Conservation (phyloP, 441 rosid genomes). For the Cnidoscolus chayamansa region DNA sequence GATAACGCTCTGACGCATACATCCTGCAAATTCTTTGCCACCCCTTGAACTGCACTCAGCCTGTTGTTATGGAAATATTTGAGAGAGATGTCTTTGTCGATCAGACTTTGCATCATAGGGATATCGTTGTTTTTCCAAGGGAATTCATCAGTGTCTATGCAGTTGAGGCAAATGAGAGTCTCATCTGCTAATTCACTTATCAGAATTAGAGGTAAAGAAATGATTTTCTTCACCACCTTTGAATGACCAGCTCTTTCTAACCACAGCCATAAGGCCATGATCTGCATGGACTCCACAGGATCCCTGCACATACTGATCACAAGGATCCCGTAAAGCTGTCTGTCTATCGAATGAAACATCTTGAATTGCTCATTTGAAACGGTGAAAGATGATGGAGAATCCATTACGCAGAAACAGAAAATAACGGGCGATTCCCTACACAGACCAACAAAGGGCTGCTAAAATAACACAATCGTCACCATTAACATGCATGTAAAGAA, state of each 20-base stretch:
- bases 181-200: conserved; percentile 47
- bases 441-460: not conserved
- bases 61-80: conserved; percentile 26
- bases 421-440: not conserved
- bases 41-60: conserved; percentile 25
- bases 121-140: conserved; percentile 19
- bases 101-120: conserved; percentile 31
- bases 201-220: conserved; percentile 34
- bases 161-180: conserved; percentile 35
- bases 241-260: conserved; percentile 38
- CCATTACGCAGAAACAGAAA: not conserved
- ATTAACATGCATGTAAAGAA: not conserved
- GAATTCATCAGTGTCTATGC: conserved; percentile 18
- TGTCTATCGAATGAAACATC: conserved; percentile 44
- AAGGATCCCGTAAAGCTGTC: conserved; percentile 40
- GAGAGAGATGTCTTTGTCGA: conserved; percentile 34
- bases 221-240: conserved; percentile 27
- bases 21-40: conserved; percentile 22
- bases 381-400: conserved; percentile 3
- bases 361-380: conserved; percentile 34
- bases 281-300: conserved; percentile 39
- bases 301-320: conserved; percentile 40
- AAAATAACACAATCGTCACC: not conserved
- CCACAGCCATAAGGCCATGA: conserved; percentile 50
- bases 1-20: conserved; percentile 40